A percentile compares a stretch with the other conserved stretches of the same genome.
phyloP scores from a whole-genome alignment of 2,329 filamentous ascomycete genomes.

The Trichoderma sp. region DNA sequence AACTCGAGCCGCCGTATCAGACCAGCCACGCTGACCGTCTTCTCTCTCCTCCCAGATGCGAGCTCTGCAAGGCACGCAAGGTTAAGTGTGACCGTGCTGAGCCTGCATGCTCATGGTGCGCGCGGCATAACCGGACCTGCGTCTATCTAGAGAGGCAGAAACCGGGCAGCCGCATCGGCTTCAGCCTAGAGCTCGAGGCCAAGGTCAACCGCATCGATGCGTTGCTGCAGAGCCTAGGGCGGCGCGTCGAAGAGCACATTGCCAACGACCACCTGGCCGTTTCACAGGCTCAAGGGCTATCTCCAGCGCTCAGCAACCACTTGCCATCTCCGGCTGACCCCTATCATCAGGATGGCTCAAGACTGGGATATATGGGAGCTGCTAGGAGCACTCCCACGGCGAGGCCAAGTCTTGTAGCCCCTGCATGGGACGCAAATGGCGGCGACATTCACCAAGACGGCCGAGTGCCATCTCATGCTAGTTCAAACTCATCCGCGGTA shows the following conservation, averaged over 20 bases:
- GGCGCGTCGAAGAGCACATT: constrained; percentile 43
- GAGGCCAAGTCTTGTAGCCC: constrained; percentile 6
- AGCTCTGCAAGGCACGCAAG: constrained; percentile 45
- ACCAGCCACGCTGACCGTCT: neutral
- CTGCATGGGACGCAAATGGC: constrained; percentile 11
- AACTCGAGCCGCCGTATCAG: neutral
- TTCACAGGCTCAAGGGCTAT: constrained; percentile 25
- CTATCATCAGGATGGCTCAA: constrained; percentile 20
- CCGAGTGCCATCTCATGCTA: neutral
- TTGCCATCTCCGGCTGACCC: constrained; percentile 31
- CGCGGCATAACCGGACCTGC: constrained; percentile 62
- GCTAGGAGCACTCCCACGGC: constrained; percentile 12
- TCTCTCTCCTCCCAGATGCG: constrained; percentile 34
- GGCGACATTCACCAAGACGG: constrained; percentile 2
- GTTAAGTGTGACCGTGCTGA: constrained; percentile 52
- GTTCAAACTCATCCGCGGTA: neutral
- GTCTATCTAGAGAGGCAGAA: constrained; percentile 71
- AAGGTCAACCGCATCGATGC: constrained; percentile 54
- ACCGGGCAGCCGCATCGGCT: constrained; percentile 60
- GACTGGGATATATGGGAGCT: constrained; percentile 7
- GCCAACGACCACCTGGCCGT: constrained; percentile 31
- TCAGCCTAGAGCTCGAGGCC: constrained; percentile 57
- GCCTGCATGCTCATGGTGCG: constrained; percentile 67
- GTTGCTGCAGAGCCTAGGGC: constrained; percentile 40
- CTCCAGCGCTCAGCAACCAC: constrained; percentile 38